Evolutionary conservation across 306 rosid species (phyloP), one percentile per base, ranked within the genome.

Genomic region (Notholithocarpus densiflorus): DNA sequence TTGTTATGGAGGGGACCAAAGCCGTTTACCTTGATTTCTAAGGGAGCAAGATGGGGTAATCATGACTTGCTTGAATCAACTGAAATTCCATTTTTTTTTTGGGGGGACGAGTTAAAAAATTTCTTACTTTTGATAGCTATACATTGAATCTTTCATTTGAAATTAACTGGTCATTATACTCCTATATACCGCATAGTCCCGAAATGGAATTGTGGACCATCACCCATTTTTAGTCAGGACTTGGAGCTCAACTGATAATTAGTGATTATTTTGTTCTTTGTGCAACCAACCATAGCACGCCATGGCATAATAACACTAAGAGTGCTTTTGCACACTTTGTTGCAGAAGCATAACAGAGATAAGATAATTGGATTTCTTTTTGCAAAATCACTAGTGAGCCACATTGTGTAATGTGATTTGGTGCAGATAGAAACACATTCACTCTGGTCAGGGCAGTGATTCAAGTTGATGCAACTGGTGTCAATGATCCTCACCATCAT

Each of bases 1-100:
- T 74, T 74, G 69, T 79, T 69, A 82, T 73, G 82, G 81, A 78
- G 89, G 88, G 89, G 89, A 86, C 87, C 87, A 86, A 15, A 56
- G 68, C 59, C 24, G 34, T 23, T 62, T 69, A 73, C 65, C 89
- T 84, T 80, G 54, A 78, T 68, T 79, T 82, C 55, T 53, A 78
- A 84, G 83, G 76, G 74, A 79, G 59, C 64, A 31, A 52, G 29
- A 48, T 72, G 73, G 81, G 40, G 68, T 32, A 20, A 68, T 80
- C 68, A 77, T 82, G 71, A 64, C 75, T 48, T 65, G 68, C 76
- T 62, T 64, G 26, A 24, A 79, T 66, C 12, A 56, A 37, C 79
- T 26, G 48, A 40, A 62, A 43, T n/a, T 5, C n/a, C n/a, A 13
- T 3, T 60, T 37, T 31, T 70, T 65, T 40, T 40, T 40, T 0